phyloP scores from a whole-genome alignment of 495 filamentous ascomycete genomes.

The Podospora pseudoanserina region DNA sequence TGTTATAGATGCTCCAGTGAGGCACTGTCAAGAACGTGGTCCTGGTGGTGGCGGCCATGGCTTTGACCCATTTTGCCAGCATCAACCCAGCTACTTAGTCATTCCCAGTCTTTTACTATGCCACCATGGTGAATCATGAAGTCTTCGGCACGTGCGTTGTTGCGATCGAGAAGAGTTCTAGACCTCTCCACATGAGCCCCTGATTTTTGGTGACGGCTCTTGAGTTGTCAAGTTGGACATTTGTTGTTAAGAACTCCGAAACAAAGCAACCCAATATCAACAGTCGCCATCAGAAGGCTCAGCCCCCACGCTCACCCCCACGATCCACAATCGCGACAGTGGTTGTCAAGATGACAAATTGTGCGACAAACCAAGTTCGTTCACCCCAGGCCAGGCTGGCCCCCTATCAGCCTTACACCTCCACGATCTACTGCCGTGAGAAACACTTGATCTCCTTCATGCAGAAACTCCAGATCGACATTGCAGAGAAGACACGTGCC shows the following conservation, averaged over 20 bases:
- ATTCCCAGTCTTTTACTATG: background rate
- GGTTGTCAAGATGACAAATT: background rate
- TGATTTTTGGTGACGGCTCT: background rate
- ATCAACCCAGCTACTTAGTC: background rate
- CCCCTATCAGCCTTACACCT: background rate
- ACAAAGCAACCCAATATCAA: background rate
- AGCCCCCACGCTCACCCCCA: background rate
- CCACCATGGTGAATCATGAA: background rate
- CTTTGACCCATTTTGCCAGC: background rate
- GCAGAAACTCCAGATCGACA: conserved; percentile 2
- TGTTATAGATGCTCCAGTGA: background rate
- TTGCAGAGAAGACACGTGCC: background rate
- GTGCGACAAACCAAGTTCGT: background rate
- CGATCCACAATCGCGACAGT: background rate
- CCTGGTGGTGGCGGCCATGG: background rate
- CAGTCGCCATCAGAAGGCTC: background rate
- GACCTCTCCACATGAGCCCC: background rate
- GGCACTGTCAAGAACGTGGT: background rate
- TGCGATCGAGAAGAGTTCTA: background rate
- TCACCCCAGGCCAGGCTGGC: background rate
- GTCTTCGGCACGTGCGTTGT: background rate
- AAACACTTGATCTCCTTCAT: background rate
- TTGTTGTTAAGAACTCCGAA: too few species aligned
- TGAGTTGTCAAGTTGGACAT: too few species aligned
- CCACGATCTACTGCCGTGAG: background rate